Percentiles rank a stretch among this genome's conserved stretches.
Conservation (phyloP, 2,329 filamentous ascomycete species). For the Trichoderma aggressivum region DNA sequence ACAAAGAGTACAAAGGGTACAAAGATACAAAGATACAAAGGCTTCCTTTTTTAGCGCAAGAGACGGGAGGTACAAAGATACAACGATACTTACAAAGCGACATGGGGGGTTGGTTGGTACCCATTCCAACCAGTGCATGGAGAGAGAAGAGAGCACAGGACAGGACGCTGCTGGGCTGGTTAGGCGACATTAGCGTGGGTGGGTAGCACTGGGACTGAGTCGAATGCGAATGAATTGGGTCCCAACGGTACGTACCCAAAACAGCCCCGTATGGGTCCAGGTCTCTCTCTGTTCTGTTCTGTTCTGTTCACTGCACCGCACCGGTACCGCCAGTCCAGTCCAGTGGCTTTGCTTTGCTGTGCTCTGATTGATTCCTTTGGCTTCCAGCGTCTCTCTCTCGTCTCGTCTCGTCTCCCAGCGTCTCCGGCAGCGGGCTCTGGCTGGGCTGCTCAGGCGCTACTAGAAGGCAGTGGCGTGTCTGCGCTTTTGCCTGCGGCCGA, state of each 20-base stretch:
- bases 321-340: background rate
- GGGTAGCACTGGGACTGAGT: conserved; percentile 2
- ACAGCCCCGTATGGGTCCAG: background rate
- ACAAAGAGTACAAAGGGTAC: background rate
- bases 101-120: too few relatives aligned
- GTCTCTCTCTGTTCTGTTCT: background rate
- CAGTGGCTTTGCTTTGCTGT: background rate
- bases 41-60: background rate
- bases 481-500: background rate
- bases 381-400: background rate
- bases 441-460: background rate
- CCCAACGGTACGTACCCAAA: conserved; percentile 13
- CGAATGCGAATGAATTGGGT: background rate
- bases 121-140: too few relatives aligned
- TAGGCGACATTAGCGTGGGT: conserved; percentile 17
- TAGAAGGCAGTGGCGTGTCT: conserved; percentile 3
- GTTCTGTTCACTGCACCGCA: background rate
- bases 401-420: background rate
- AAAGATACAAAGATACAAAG: background rate
- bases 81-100: background rate
- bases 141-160: background rate
- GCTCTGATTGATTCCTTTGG: background rate
- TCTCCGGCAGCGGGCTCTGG: background rate
- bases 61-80: background rate
- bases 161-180: background rate